Base-by-base conservation (phyloP, 78 protist species). In the Dictyostelium citrinum region DNA sequence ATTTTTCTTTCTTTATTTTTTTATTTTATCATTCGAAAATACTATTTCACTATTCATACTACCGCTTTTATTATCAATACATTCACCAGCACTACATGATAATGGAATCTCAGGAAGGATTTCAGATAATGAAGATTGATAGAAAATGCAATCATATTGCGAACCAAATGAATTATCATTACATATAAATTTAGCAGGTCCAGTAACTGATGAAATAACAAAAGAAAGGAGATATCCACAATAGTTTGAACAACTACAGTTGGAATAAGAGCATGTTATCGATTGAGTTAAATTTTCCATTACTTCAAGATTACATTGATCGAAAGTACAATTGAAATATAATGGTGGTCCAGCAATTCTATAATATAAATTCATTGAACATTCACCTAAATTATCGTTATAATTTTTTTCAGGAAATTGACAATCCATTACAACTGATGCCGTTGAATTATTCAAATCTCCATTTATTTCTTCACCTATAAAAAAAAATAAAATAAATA, bases 21-120 rank as follows among this genome's bases (percentile, higher is more conserved):
- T n/a, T n/a, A n/a, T n/a, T n/a, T n/a, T n/a, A n/a, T n/a, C n/a
- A n/a, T n/a, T n/a, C n/a, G n/a, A n/a, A n/a, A n/a, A n/a, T n/a
- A n/a, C n/a, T n/a, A n/a, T n/a, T n/a, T n/a, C n/a, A n/a, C n/a
- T n/a, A n/a, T n/a, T n/a, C n/a, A n/a, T n/a, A 12, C 22, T 14
- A 49, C 60, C 60, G 16, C 22, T 49, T 14, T 49, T 14, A n/a
- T 60, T 60, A 60, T 2, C 24, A n/a, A 60, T 60, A 80, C 91
- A 84, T 17, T 84, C 91, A 75, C 91, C 91, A 41, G 91, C 68
- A 0, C 1, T 7, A 35, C 91, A 84, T 20, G 74, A 39, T 74
- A 74, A 27, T 31, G 91, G 71, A 39, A 84, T 74, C 5, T 11
- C 35, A 17, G 91, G 91, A 1, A 46, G 1, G 10, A 84, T 74